Evolutionary conservation across 768 basidiomycete genomes (phyloP).

Genomic region (Suillus spraguei): DNA sequence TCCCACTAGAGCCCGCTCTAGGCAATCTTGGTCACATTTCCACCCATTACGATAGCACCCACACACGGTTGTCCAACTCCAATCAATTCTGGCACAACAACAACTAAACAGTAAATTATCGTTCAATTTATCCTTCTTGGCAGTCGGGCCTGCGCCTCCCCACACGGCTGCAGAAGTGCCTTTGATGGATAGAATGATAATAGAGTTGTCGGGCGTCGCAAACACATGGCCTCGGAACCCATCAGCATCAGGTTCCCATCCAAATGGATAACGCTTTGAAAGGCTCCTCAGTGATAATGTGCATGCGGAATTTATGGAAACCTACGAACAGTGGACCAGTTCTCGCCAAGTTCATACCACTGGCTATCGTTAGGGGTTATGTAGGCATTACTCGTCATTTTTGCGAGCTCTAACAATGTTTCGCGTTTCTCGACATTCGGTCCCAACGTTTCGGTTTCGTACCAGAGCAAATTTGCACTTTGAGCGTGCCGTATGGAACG

Average conservation of each 20-base stretch:
- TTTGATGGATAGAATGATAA: conserved; percentile 88
- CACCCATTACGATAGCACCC: conserved; percentile 80
- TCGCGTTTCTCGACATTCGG: conserved; percentile 80
- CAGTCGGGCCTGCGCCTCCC: conserved; percentile 80
- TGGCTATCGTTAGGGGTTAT: conserved; percentile 54
- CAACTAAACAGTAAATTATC: conserved; percentile 94
- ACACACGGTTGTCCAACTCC: conserved; percentile 94
- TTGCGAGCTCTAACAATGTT: conserved; percentile 81
- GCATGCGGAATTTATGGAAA: neutral
- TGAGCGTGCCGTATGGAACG: conserved; percentile 50
- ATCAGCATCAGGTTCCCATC: conserved; percentile 88
- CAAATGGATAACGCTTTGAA: conserved; percentile 62
- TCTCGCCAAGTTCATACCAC: conserved; percentile 78
- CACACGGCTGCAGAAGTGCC: conserved; percentile 84
- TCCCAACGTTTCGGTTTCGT: conserved; percentile 67
- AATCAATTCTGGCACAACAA: conserved; percentile 91
- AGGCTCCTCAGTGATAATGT: neutral
- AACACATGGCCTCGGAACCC: conserved; percentile 93
- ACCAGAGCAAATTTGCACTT: conserved; percentile 60
- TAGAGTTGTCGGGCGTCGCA: conserved; percentile 79
- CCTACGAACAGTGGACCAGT: conserved; percentile 61
- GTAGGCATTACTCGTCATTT: conserved; percentile 97
- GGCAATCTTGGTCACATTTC: conserved; percentile 80
- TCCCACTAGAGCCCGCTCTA: conserved; percentile 72
- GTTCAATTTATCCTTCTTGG: conserved; percentile 89